A percentile compares a stretch with the other conserved stretches of the same genome.
These are phyloP conservation scores for Pseudozyma sp. DNA, from an alignment of 1,284 basidiomycete species.

Conservation along the genomic window DNA sequence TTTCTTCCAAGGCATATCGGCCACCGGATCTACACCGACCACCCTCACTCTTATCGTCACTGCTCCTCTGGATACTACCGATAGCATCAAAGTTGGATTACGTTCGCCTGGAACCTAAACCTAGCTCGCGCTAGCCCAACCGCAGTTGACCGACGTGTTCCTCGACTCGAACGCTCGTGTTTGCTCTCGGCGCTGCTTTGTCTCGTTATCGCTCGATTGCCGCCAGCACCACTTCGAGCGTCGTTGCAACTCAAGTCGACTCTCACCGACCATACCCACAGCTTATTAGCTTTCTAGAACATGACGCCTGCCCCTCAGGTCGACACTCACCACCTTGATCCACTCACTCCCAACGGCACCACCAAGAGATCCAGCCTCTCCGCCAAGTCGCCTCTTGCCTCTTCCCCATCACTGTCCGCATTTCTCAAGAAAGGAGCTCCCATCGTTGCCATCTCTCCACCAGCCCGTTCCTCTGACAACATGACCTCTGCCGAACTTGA, in stretches of 20 bases:
- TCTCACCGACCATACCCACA: background rate
- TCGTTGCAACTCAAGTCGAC: background rate
- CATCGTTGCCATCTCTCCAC: constrained; percentile 48
- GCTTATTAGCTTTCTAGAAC: constrained; percentile 4
- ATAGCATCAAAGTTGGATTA: no score
- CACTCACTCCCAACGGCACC: constrained; percentile 7
- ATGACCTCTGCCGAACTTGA: constrained; percentile 23
- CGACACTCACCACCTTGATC: constrained; percentile 15
- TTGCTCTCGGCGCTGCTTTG: no score
- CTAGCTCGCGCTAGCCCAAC: no score
- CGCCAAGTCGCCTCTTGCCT: constrained; percentile 20
- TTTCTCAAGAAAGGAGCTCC: constrained; percentile 50
- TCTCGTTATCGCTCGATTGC: background rate
- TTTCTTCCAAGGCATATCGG: background rate
- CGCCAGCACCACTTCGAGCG: background rate
- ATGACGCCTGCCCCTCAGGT: constrained; percentile 26
- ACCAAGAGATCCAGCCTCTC: constrained; percentile 11
- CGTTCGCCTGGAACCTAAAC: no score
- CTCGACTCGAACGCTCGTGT: no score
- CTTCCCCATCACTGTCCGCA: constrained; percentile 40
- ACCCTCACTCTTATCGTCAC: no score
- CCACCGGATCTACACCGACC: background rate
- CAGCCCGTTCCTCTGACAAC: constrained; percentile 20
- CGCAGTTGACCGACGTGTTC: no score
- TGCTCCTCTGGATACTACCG: no score